A percentile compares a stretch with the other conserved stretches of the same genome.
phyloP scores from a whole-genome alignment of 768 basidiomycete species.

The Tulasnella sp. region DNA sequence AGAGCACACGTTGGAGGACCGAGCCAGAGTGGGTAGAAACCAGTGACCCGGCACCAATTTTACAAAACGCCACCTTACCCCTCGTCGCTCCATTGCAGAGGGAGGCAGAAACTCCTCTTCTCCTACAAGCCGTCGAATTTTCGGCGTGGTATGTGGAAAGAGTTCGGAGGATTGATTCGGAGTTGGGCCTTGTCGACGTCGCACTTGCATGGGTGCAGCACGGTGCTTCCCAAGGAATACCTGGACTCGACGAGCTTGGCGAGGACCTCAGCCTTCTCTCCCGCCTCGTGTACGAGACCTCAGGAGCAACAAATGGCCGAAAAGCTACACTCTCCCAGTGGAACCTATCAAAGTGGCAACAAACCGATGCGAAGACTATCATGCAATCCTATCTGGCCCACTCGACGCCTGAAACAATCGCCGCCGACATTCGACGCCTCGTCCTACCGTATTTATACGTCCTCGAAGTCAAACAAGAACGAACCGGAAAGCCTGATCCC shows the following conservation, averaged over 20 bases:
- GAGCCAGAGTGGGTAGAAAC: slow-evolving; percentile 25
- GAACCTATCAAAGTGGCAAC: slow-evolving; percentile 70
- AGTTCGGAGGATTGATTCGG: slow-evolving; percentile 56
- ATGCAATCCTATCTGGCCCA: slow-evolving; percentile 71
- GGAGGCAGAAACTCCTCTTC: slow-evolving; percentile 33
- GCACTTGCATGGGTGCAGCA: slow-evolving; percentile 80
- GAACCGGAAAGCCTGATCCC: slow-evolving; percentile 66
- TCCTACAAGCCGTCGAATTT: slow-evolving; percentile 49
- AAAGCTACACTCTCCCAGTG: slow-evolving; percentile 46
- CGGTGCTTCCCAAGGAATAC: slow-evolving; percentile 74
- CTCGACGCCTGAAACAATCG: slow-evolving; percentile 62
- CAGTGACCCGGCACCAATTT: slow-evolving; percentile 6
- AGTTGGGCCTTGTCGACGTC: slow-evolving; percentile 70
- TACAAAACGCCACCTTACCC: not conserved
- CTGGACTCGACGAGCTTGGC: slow-evolving; percentile 75
- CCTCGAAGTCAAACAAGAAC: slow-evolving; percentile 81
- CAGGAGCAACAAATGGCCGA: slow-evolving; percentile 32
- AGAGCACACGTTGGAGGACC: slow-evolving; percentile 18
- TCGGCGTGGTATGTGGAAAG: slow-evolving; percentile 70
- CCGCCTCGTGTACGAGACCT: slow-evolving; percentile 74
- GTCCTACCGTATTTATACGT: slow-evolving; percentile 93
- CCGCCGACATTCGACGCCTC: slow-evolving; percentile 64
- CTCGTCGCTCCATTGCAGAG: slow-evolving; percentile 9
- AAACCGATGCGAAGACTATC: slow-evolving; percentile 59
- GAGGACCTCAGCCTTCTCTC: slow-evolving; percentile 89